A percentile compares a stretch with the other conserved stretches of the same genome.
phyloP scores from a whole-genome alignment of 768 basidiomycete genomes.

The Hemileccinum impolitum region DNA sequence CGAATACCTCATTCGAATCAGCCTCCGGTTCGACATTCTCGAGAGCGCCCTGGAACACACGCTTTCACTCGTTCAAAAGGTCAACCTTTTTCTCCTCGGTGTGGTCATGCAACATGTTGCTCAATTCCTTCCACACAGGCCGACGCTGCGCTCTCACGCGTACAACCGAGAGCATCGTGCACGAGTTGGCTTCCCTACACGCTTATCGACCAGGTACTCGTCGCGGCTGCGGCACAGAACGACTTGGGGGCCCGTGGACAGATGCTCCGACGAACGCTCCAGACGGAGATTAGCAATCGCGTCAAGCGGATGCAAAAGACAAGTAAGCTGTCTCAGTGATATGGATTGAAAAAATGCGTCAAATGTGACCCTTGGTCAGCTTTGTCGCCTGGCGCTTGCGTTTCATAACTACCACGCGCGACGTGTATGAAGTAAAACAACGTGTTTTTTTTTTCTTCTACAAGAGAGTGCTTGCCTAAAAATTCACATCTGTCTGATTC shows the following conservation, averaged over 20 bases:
- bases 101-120: neutral
- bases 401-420: slow-evolving; percentile 8
- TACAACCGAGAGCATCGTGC: slow-evolving; percentile 51
- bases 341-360: too few relatives aligned
- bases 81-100: slow-evolving; percentile 30
- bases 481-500: too few relatives aligned
- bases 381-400: neutral
- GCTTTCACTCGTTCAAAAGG: slow-evolving; percentile 69
- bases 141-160: slow-evolving; percentile 49
- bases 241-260: slow-evolving; percentile 43
- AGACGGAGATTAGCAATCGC: slow-evolving; percentile 57
- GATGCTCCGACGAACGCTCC: slow-evolving; percentile 46
- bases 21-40: slow-evolving; percentile 75
- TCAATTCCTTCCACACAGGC: slow-evolving; percentile 36
- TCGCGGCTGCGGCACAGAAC: slow-evolving; percentile 53
- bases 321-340: slow-evolving; percentile 38
- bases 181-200: slow-evolving; percentile 81
- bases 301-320: slow-evolving; percentile 68
- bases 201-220: slow-evolving; percentile 78
- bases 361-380: neutral
- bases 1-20: slow-evolving; percentile 79
- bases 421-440: slow-evolving; percentile 5
- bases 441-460: too few relatives aligned
- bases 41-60: slow-evolving; percentile 75
- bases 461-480: too few relatives aligned